Base-by-base conservation (phyloP, 768 basidiomycete species). In the Hygrocybe coccinea region DNA sequence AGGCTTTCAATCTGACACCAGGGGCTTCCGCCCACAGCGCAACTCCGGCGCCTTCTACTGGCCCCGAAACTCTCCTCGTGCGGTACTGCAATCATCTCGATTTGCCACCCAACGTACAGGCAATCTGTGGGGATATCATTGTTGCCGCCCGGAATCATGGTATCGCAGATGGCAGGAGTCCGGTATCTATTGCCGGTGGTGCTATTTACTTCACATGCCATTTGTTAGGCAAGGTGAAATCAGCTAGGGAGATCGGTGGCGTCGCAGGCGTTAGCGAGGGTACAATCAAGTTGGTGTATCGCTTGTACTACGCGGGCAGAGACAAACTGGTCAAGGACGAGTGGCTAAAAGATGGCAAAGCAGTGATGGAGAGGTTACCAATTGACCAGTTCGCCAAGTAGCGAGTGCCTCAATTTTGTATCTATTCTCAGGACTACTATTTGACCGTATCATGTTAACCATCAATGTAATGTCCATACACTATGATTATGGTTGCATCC, bases 101-200 rank as follows among this genome's bases (percentile, higher is more conserved):
- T 62, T 77, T 97, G 34, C 87, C 90, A 1, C 75, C 88, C 34
- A 87, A 83, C 57, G 80, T 95, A 55, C 90, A 95, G 69, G 79
- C 85, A 22, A 89, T 91, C 38, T 91, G 89, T 66, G 76, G 82
- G 17, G 88, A 93, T 59, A 87, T 94, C 67, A 91, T 93, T 59
- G 69, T 87, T 54, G 82, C 83, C 29, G 89, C 90, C 12, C 82
- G 91, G 51, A 80, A 88, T 59, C 80, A 88, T 60, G 91, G 91
- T 41, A 87, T 95, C 58, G 93, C 94, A 34, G 93, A 94, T 66
- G 97, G 97, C 22, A 79, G 97, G 58, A 91, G 86, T 64, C 95
- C 95, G 1, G 90, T 97, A 50, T 97, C 97, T n/a, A 94, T 99
- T 61, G 97, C 95, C n/a, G 91, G 92, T 39, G 93, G 91, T 38